phyloP scores from a whole-genome alignment of 2,329 filamentous ascomycete genomes.

The Cryphonectria nitschkei region DNA sequence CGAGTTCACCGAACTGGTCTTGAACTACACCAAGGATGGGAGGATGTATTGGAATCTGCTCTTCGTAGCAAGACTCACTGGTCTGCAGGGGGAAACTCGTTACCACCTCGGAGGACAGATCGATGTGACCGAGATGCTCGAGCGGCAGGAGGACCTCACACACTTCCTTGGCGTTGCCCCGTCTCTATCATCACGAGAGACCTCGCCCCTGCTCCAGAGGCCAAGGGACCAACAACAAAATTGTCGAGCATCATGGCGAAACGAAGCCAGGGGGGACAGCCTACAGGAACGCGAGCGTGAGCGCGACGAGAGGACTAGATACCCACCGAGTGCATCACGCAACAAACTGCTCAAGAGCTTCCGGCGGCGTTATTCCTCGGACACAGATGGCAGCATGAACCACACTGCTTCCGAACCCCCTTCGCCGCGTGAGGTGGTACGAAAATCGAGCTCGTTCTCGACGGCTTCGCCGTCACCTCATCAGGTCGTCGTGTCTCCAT shows the following conservation, averaged over 20 bases:
- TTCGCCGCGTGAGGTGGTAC: slow-evolving; percentile 7
- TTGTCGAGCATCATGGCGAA: slow-evolving; percentile 4
- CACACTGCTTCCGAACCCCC: slow-evolving; percentile 14
- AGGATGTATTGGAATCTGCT: slow-evolving; percentile 23
- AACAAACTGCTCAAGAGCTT: slow-evolving; percentile 22
- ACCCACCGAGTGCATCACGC: slow-evolving; percentile 21
- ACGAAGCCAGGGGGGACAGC: background rate
- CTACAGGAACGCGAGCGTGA: background rate
- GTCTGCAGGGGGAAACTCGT: background rate
- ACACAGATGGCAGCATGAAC: background rate
- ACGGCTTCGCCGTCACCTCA: background rate
- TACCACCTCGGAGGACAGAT: slow-evolving; percentile 24
- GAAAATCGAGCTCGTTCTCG: background rate
- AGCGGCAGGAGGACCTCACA: slow-evolving; percentile 14
- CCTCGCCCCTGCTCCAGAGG: background rate
- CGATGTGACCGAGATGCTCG: slow-evolving; percentile 22
- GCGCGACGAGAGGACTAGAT: slow-evolving; percentile 12
- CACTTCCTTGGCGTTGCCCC: slow-evolving; percentile 9
- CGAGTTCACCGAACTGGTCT: slow-evolving; percentile 22
- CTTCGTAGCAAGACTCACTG: slow-evolving; percentile 16
- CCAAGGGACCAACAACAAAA: background rate
- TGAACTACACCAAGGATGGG: slow-evolving; percentile 19
- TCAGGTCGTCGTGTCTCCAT: slow-evolving; percentile 17
- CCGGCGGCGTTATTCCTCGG: slow-evolving; percentile 13
- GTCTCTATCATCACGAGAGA: background rate